phyloP scores from a whole-genome alignment of 2,329 filamentous ascomycete genomes.

The Xylariomycetidae sp. region DNA sequence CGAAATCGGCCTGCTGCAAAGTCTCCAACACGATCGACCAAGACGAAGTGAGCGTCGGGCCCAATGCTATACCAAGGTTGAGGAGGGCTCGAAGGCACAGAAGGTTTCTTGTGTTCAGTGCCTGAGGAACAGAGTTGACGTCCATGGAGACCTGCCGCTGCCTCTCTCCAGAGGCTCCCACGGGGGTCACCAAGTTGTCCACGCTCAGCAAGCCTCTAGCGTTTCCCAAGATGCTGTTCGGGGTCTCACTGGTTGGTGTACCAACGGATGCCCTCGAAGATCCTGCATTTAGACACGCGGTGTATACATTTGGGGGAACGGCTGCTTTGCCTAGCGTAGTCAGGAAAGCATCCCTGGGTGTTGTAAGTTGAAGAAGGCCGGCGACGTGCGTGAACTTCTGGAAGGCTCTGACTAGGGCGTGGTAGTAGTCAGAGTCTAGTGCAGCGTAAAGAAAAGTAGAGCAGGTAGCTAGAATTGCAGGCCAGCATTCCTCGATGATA shows the following conservation, averaged over 20 bases:
- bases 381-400: slow-evolving; percentile 95
- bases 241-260: slow-evolving; percentile 43
- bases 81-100: slow-evolving; percentile 83
- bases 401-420: slow-evolving; percentile 83
- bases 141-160: slow-evolving; percentile 56
- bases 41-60: slow-evolving; percentile 74
- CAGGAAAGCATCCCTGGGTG: slow-evolving; percentile 87
- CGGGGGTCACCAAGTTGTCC: slow-evolving; percentile 59
- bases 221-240: slow-evolving; percentile 60
- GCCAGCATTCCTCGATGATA: slow-evolving; percentile 91
- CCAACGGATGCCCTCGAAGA: slow-evolving; percentile 36
- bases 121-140: slow-evolving; percentile 34
- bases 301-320: slow-evolving; percentile 73
- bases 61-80: slow-evolving; percentile 92
- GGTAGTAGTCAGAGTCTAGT: slow-evolving; percentile 89
- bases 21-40: slow-evolving; percentile 93
- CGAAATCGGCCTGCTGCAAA: slow-evolving; percentile 84
- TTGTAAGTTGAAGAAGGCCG: slow-evolving; percentile 75
- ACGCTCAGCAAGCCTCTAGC: slow-evolving; percentile 68
- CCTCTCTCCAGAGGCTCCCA: slow-evolving; percentile 50
- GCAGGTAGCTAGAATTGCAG: slow-evolving; percentile 86
- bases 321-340: slow-evolving; percentile 92
- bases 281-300: slow-evolving; percentile 50
- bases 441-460: slow-evolving; percentile 93
- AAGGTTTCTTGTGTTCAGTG: slow-evolving; percentile 81